phyloP scores from a whole-genome alignment of 106 monocot genomes.

The Acorus calamus region DNA sequence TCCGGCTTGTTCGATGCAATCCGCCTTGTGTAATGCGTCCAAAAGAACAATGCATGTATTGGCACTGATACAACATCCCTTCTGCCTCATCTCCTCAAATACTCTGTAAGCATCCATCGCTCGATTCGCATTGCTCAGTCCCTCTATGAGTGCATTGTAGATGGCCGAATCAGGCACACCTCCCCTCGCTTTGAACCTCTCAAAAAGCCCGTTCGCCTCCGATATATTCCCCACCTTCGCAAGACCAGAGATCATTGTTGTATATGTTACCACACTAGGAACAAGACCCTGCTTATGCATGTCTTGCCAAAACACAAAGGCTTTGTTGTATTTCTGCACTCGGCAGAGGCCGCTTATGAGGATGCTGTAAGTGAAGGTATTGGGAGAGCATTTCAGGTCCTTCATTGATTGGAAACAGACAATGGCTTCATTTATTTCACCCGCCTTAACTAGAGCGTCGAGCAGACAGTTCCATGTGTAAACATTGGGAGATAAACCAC shows the following conservation, averaged over 20 bases:
- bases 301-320: constrained; percentile 94
- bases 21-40: constrained; percentile 80
- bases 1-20: constrained; percentile 83
- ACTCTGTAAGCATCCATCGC: constrained; percentile 72
- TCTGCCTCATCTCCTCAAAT: constrained; percentile 81
- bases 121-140: constrained; percentile 83
- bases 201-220: constrained; percentile 67
- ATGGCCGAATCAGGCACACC: constrained; percentile 75
- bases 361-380: constrained; percentile 77
- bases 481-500: constrained; percentile 65
- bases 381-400: constrained; percentile 84
- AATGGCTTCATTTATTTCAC: constrained; percentile 89
- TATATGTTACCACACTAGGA: constrained; percentile 83
- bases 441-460: constrained; percentile 86
- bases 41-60: constrained; percentile 85
- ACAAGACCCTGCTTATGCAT: constrained; percentile 81
- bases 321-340: constrained; percentile 94
- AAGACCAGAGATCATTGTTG: constrained; percentile 90
- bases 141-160: constrained; percentile 88
- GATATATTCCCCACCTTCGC: constrained; percentile 81
- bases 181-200: constrained; percentile 77
- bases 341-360: constrained; percentile 90
- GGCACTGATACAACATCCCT: constrained; percentile 68
- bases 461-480: constrained; percentile 94
- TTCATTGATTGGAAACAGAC: constrained; percentile 97